Conservation (phyloP, 1,284 basidiomycete species). For the Cryptococcus maquisensis region DNA sequence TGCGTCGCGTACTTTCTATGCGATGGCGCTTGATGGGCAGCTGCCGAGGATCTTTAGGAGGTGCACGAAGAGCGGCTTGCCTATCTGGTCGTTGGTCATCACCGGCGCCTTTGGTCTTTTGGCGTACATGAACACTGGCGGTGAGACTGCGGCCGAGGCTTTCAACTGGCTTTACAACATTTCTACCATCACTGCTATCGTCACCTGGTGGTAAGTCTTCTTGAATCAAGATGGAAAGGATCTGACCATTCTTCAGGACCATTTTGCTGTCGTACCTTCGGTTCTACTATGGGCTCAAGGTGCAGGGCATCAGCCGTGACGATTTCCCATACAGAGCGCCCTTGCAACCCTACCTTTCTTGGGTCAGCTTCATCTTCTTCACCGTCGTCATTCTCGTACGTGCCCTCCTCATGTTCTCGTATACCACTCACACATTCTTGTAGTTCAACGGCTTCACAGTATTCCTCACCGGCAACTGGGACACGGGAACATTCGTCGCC, state of each 20-base stretch:
- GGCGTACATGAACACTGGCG: slow-evolving; percentile 53
- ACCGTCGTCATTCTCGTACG: background rate
- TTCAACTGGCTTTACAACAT: slow-evolving; percentile 62
- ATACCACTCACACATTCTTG: too few species aligned
- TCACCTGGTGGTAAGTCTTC: slow-evolving; percentile 55
- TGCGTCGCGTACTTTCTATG: slow-evolving; percentile 47
- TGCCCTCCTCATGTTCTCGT: too few species aligned
- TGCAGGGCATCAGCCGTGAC: slow-evolving; percentile 58
- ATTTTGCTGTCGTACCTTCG: slow-evolving; percentile 68
- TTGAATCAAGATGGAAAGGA: background rate
- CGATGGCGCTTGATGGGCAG: slow-evolving; percentile 49
- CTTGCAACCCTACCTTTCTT: slow-evolving; percentile 53
- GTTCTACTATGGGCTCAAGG: slow-evolving; percentile 63
- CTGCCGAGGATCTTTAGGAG: slow-evolving; percentile 50
- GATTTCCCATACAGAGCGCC: slow-evolving; percentile 57
- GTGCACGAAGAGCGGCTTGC: slow-evolving; percentile 70
- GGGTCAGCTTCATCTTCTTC: slow-evolving; percentile 32
- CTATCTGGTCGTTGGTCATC: slow-evolving; percentile 57
- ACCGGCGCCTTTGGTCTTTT: slow-evolving; percentile 55
- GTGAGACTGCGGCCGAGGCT: slow-evolving; percentile 23
- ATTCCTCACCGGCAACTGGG: slow-evolving; percentile 1
- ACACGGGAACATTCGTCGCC: background rate
- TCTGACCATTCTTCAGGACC: slow-evolving; percentile 38
- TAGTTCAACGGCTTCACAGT: background rate
- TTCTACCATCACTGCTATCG: slow-evolving; percentile 63